Base-by-base conservation (phyloP, 2,329 filamentous ascomycete species). In the Paramyrothecium sp. region DNA sequence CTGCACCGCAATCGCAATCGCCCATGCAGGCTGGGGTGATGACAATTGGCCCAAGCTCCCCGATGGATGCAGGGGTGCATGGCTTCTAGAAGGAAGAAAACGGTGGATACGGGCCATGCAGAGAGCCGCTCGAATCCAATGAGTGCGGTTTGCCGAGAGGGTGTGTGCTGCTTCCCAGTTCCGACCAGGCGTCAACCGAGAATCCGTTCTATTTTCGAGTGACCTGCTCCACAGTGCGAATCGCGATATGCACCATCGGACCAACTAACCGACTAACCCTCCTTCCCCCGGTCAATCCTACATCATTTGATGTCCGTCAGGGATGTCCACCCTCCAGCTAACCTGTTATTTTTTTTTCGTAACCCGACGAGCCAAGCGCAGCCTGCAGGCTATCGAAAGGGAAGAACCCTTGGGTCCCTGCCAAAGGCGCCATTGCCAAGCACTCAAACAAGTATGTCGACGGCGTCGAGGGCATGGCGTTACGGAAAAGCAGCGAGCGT, bases 201-300 rank as follows among this genome's bases (percentile, higher is more conserved):
- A 56, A 70, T 71, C 67, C 70, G 71, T 67, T 69, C 66, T 61
- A 65, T 71, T 68, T 69, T 70, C 68, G 70, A 69, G 63, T 63
- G 62, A 69, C 66, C 58, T 66, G 56, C 33, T 30, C 51, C 48
- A 71, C 69, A 67, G 67, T 71, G 69, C 61, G 65, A 69, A 44
- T 44, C 13, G 4, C 26, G 26, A 30, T 30, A 30, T 30, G 26
- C 26, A 30, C 26, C 26, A 30, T 30, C 26, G 26, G 26, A 30
- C 26, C 26, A 30, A 30, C 26, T 30, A 30, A 30, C 26, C 38
- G n/a, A 44, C 38, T 19, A 44, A 44, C 13, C 38, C 13, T 12
- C 38, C 38, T 19, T 44, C 38, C 38, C n/a, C 26, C n/a, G 38
- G 38, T 44, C 38, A 44, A 44, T 44, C 38, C 38, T 44, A 44